Conservation (phyloP, 2,329 filamentous ascomycete species). For the Talaromyces sp. region DNA sequence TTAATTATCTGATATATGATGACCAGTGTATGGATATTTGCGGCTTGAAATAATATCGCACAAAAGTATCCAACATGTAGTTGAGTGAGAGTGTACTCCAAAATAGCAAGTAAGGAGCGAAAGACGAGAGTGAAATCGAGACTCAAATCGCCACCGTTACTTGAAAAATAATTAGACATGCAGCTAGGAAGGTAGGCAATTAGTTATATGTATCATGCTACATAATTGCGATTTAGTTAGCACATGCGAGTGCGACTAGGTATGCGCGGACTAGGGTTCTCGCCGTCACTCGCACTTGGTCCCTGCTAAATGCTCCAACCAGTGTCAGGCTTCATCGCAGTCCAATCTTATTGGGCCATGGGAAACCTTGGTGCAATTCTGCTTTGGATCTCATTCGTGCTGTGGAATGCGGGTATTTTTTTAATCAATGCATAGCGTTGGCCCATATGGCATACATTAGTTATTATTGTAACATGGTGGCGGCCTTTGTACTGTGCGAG, state of each 20-base stretch:
- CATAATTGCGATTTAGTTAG: neutral
- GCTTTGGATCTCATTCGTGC: neutral
- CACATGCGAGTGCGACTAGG: neutral
- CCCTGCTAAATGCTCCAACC: slow-evolving; percentile 7
- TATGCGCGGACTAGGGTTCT: slow-evolving; percentile 1
- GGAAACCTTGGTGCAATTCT: neutral
- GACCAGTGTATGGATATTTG: too few species aligned
- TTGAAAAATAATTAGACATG: neutral
- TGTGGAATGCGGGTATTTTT: neutral
- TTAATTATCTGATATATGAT: too few species aligned
- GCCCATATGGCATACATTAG: neutral
- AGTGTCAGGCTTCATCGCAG: neutral
- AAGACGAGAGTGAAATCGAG: too few species aligned
- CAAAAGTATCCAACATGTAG: too few species aligned
- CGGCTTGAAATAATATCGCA: too few species aligned
- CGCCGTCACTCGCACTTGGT: neutral
- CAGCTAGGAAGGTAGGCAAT: neutral
- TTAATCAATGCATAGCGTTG: neutral
- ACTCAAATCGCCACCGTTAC: too few species aligned
- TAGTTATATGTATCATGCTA: neutral
- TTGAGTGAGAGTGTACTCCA: too few species aligned
- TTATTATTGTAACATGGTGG: neutral
- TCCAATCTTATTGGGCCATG: neutral
- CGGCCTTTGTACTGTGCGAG: neutral
- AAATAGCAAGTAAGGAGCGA: too few species aligned